These are phyloP conservation scores for Podospora tetraspora DNA, from an alignment of 495 filamentous ascomycete genomes.

Conservation along the genomic window DNA sequence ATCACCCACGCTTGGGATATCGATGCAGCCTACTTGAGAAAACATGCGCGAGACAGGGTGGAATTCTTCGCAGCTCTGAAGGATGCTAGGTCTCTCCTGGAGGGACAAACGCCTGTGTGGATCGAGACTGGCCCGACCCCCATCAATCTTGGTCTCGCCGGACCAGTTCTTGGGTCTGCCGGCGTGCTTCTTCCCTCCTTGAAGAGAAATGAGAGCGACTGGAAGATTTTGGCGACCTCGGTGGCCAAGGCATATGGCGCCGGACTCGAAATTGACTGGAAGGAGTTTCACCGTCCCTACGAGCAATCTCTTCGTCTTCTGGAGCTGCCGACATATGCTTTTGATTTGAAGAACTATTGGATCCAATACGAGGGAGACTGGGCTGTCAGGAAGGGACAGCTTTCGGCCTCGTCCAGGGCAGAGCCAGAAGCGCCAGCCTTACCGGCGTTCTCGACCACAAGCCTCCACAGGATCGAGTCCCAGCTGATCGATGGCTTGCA, in stretches of 20 bases:
- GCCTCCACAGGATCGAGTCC: conserved; percentile 43
- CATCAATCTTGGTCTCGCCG: conserved; percentile 1
- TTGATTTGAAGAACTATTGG: conserved; percentile 77
- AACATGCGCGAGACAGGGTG: conserved; percentile 4
- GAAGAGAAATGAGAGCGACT: conserved; percentile 7
- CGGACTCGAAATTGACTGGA: conserved; percentile 10
- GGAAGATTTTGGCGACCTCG: conserved; percentile 1
- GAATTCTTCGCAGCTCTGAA: conserved; percentile 2
- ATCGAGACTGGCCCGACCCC: conserved; percentile 12
- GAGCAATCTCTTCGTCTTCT: conserved; percentile 37
- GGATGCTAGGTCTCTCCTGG: not conserved
- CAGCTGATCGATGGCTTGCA: conserved; percentile 35
- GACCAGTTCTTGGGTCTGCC: not conserved
- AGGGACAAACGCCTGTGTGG: conserved; percentile 1
- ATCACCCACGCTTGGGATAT: conserved; percentile 42
- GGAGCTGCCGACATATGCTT: conserved; percentile 63
- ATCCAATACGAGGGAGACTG: conserved; percentile 62
- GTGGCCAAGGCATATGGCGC: conserved; percentile 4
- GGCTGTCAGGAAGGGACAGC: conserved; percentile 18
- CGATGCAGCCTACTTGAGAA: conserved; percentile 21
- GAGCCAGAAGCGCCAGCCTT: conserved; percentile 23
- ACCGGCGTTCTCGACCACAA: conserved; percentile 24
- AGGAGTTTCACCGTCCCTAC: conserved; percentile 9
- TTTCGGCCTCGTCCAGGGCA: not conserved
- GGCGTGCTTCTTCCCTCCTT: conserved; percentile 6